phyloP scores from a whole-genome alignment of 129 eudicot species.

The Chrysanthemum seticuspe region DNA sequence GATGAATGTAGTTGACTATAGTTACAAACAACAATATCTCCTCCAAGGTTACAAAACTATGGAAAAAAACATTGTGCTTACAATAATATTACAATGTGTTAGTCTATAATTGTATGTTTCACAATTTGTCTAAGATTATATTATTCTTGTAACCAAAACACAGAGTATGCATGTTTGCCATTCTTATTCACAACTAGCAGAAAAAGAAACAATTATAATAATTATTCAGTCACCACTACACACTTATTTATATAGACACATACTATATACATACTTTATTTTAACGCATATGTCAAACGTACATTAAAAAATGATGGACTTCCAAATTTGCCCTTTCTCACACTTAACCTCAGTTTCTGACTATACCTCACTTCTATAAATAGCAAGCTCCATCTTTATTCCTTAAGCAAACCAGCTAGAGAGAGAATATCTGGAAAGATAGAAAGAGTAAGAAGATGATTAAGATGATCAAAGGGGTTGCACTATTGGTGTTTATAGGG shows the following conservation, averaged over 20 bases:
- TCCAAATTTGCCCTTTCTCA: slow-evolving; percentile 27
- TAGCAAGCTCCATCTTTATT: slow-evolving; percentile 24
- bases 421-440: not conserved
- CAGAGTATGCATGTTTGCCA: too few relatives aligned
- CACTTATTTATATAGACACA: slow-evolving; percentile 2
- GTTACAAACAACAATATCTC: too few relatives aligned
- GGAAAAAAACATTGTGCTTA: too few relatives aligned
- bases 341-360: slow-evolving; percentile 5
- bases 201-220: too few relatives aligned
- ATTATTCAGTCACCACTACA: too few relatives aligned
- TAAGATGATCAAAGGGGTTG: slow-evolving; percentile 36
- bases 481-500: slow-evolving; percentile 42
- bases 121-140: too few relatives aligned
- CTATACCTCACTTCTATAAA: slow-evolving; percentile 32
- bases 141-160: too few relatives aligned
- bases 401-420: slow-evolving; percentile 25
- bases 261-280: not conserved
- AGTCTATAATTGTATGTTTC: too few relatives aligned
- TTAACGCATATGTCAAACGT: not conserved
- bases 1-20: too few relatives aligned
- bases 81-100: too few relatives aligned
- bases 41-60: too few relatives aligned
- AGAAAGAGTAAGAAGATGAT: slow-evolving; percentile 8
- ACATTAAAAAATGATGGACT: slow-evolving; percentile 8
- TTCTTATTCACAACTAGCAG: too few relatives aligned